phyloP scores from a whole-genome alignment of 2,329 filamentous ascomycete species.

The Apiospora saccharicola region DNA sequence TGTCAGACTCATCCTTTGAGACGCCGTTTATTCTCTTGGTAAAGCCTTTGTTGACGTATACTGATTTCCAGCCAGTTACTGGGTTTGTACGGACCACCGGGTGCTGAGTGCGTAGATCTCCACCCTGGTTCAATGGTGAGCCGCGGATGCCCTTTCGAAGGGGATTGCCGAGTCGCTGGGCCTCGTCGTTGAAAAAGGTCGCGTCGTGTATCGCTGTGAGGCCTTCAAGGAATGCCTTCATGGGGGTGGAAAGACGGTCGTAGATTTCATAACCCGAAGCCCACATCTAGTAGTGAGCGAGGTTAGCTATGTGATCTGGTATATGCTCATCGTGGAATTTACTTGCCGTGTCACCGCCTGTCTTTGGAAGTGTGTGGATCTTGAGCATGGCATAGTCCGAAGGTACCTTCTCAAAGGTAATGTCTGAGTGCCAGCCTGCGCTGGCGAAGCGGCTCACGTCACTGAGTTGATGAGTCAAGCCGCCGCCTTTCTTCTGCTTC shows the following conservation, averaged over 20 bases:
- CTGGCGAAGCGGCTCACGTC: slow-evolving; percentile 57
- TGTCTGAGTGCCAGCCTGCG: slow-evolving; percentile 60
- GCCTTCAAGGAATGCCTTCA: slow-evolving; percentile 55
- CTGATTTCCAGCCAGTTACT: slow-evolving; percentile 64
- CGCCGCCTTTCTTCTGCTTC: slow-evolving; percentile 62
- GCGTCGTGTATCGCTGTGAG: slow-evolving; percentile 59
- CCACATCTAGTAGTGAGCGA: slow-evolving; percentile 46
- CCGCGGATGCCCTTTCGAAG: slow-evolving; percentile 55
- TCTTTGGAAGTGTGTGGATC: slow-evolving; percentile 54
- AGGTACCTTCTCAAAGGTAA: slow-evolving; percentile 61
- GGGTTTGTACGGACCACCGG: slow-evolving; percentile 67
- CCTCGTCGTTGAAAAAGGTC: slow-evolving; percentile 59
- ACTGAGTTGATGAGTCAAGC: slow-evolving; percentile 58
- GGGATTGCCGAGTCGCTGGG: slow-evolving; percentile 54
- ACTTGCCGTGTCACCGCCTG: slow-evolving; percentile 53
- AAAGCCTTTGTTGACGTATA: slow-evolving; percentile 60
- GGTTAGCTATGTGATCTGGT: background rate
- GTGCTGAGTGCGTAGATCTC: slow-evolving; percentile 56
- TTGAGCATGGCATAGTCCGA: slow-evolving; percentile 62
- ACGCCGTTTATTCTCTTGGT: slow-evolving; percentile 63
- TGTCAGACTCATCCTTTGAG: slow-evolving; percentile 60
- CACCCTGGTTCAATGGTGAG: slow-evolving; percentile 64
- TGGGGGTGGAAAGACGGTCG: slow-evolving; percentile 58
- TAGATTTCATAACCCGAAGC: slow-evolving; percentile 61
- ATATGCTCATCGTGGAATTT: background rate